Evolutionary conservation across 2,329 filamentous ascomycete genomes (phyloP), one percentile per base, ranked within the genome.

Genomic region (Chaetomium sp.): DNA sequence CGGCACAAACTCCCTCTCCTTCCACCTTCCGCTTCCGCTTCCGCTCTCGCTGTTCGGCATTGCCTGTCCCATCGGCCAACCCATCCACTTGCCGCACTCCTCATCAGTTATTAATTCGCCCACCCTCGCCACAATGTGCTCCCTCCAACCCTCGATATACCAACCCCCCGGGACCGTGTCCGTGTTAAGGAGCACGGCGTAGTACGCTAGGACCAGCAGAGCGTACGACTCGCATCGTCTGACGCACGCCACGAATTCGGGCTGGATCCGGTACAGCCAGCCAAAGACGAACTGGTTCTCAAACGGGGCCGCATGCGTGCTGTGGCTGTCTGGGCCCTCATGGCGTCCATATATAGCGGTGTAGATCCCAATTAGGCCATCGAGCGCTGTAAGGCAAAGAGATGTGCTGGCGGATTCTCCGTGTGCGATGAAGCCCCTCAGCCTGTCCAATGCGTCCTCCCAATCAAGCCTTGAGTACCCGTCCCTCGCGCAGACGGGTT

Each of bases 211-310:
- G 7, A 55, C 60, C 38, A 62, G 23, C 13, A 62, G 38, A 8
- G 60, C 60, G 13, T n/a, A 12, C 16, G 53, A 42, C 16, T 62
- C 53, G n/a, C 45, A 13, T 42, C 29, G 16, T 29, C 53, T 50
- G 12, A 62, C 42, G 53, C 60, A 62, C 16, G 53, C 38, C 53
- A 50, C 60, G 23, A 62, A 62, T 4, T 51, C 53, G 29, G 23
- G 29, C 13, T 38, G n/a, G 19, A 57, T 10, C 29, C 60, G 42
- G 45, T 62, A 62, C 21, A 62, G 53, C 60, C 60, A 62, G 29
- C 53, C 60, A 51, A 62, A 62, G 42, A 62, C 51, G 38, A 62
- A 62, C 42, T 62, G 60, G 53, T 62, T 56, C 27, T 23, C 60
- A 3, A 38, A 25, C 7, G 60, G 51, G 19, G 51, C 60, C 13